Conservation (phyloP, 1,284 basidiomycete genomes). For the Cutaneotrichosporon sp. region DNA sequence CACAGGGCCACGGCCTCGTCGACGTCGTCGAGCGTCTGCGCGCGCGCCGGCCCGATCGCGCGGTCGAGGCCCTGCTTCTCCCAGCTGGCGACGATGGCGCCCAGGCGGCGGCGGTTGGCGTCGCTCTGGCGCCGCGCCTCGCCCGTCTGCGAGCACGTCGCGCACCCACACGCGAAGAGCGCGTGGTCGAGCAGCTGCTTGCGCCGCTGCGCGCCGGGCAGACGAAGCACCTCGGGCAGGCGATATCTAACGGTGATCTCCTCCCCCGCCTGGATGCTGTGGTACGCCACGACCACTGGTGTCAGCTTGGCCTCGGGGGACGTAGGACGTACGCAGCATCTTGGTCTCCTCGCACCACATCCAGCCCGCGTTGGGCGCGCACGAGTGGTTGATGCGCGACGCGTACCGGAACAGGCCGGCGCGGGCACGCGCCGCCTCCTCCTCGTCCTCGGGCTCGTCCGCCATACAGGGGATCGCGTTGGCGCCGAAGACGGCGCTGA, state of each 20-base stretch:
- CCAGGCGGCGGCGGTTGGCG: neutral
- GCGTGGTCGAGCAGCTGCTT: neutral
- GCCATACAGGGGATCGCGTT: constrained; percentile 14
- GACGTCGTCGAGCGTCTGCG: neutral
- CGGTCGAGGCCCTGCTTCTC: neutral
- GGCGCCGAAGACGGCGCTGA: neutral
- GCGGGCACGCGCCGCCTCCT: neutral
- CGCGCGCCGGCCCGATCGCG: neutral
- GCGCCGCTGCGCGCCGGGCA: neutral
- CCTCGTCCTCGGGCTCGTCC: neutral
- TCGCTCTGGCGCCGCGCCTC: neutral
- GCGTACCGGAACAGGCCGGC: constrained; percentile 28
- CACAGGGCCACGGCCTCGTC: neutral
- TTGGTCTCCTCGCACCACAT: constrained; percentile 16
- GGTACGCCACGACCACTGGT: neutral
- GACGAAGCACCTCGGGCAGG: neutral
- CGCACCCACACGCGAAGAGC: neutral
- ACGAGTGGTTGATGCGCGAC: constrained; percentile 33
- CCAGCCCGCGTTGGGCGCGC: constrained; percentile 33
- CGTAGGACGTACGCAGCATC: neutral
- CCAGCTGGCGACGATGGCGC: neutral
- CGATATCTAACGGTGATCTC: neutral
- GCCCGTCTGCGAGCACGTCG: neutral
- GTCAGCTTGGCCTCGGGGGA: neutral
- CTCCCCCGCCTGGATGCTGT: neutral